Evolutionary conservation across 768 basidiomycete genomes (phyloP).

Genomic region (Suillus weaverae): DNA sequence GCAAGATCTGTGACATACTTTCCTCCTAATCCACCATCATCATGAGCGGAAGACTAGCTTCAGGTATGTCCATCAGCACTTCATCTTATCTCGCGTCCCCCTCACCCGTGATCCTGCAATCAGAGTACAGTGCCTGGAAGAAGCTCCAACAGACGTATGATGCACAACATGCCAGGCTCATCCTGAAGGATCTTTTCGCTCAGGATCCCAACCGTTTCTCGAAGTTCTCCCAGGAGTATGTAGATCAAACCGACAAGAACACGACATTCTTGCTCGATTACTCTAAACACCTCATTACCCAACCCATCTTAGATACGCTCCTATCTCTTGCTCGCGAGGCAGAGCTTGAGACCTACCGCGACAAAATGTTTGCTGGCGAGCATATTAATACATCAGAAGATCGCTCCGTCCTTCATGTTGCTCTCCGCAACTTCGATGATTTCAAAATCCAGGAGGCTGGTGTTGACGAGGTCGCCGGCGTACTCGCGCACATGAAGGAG

Average conservation of each 20-base stretch:
- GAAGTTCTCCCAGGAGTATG: slow-evolving; percentile 80
- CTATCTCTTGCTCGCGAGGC: slow-evolving; percentile 85
- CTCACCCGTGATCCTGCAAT: slow-evolving; percentile 7
- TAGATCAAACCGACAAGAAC: slow-evolving; percentile 59
- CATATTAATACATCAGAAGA: slow-evolving; percentile 99
- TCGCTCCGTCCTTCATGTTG: slow-evolving; percentile 94
- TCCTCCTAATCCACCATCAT: slow-evolving; percentile 11
- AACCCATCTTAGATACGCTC: slow-evolving; percentile 77
- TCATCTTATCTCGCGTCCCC: background rate
- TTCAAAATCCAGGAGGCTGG: slow-evolving; percentile 82
- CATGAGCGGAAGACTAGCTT: slow-evolving; percentile 68
- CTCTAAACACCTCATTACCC: slow-evolving; percentile 94
- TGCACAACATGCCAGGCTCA: slow-evolving; percentile 65
- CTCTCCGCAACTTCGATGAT: slow-evolving; percentile 78
- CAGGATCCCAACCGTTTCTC: slow-evolving; percentile 85
- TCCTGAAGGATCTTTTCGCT: slow-evolving; percentile 91
- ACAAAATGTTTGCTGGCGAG: slow-evolving; percentile 93
- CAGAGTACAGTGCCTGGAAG: slow-evolving; percentile 90
- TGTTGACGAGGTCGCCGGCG: slow-evolving; percentile 76
- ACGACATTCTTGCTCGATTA: slow-evolving; percentile 91
- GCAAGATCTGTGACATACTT: slow-evolving; percentile 8
- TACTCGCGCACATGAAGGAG: slow-evolving; percentile 87
- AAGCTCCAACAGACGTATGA: slow-evolving; percentile 86
- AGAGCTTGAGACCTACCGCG: slow-evolving; percentile 76
- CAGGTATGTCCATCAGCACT: slow-evolving; percentile 38